Percentiles rank a stretch among this genome's conserved stretches.
phyloP scores from a whole-genome alignment of 2,329 filamentous ascomycete genomes.

The Ceratocystis huliohia region DNA sequence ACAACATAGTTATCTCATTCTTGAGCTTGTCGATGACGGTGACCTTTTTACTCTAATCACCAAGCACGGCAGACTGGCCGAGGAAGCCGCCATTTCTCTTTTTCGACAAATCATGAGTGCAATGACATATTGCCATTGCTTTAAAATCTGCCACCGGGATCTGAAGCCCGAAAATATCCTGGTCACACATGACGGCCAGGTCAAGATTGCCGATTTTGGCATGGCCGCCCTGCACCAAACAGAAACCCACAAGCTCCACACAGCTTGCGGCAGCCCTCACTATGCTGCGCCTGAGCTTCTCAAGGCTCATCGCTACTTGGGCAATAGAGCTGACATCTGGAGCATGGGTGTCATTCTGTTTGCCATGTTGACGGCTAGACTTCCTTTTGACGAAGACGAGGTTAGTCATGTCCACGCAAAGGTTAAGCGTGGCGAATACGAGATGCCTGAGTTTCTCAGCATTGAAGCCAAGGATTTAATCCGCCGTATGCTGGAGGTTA shows the following conservation, averaged over 20 bases:
- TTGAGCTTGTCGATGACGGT: conserved; percentile 71
- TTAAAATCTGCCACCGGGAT: conserved; percentile 92
- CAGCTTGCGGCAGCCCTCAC: conserved; percentile 90
- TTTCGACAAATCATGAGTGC: conserved; percentile 91
- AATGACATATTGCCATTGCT: conserved; percentile 81
- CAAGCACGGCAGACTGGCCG: conserved; percentile 55
- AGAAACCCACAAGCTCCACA: conserved; percentile 63
- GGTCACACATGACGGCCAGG: conserved; percentile 57
- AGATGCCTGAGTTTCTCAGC: conserved; percentile 50
- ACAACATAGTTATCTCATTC: conserved; percentile 64
- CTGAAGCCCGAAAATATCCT: conserved; percentile 96
- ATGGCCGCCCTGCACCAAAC: conserved; percentile 90
- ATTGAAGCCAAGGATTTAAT: conserved; percentile 66
- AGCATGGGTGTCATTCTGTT: conserved; percentile 84
- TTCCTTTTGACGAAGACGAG: conserved; percentile 67
- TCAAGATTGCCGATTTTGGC: conserved; percentile 95
- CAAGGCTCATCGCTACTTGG: conserved; percentile 62
- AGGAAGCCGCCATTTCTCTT: conserved; percentile 69
- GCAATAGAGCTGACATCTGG: conserved; percentile 85
- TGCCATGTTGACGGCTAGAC: conserved; percentile 67
- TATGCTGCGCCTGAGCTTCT: conserved; percentile 93
- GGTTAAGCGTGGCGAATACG: conserved; percentile 47
- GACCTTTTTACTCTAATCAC: conserved; percentile 85
- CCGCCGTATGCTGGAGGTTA: conserved; percentile 60
- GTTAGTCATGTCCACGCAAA: conserved; percentile 49